Evolutionary conservation across 306 rosid genomes (phyloP).

Genomic region (Prunus mira): DNA sequence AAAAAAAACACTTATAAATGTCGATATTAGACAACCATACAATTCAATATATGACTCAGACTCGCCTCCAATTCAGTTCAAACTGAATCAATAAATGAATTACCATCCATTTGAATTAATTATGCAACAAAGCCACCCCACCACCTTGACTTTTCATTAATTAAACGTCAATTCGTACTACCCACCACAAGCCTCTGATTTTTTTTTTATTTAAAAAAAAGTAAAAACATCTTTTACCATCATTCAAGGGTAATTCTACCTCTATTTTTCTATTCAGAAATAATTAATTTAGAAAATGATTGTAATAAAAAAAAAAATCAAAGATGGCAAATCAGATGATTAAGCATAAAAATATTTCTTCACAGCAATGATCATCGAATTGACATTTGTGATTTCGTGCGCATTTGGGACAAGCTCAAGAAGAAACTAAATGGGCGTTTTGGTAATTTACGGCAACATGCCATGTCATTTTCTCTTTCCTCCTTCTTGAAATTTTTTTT

Average conservation of each 20-base stretch:
- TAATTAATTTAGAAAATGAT: background rate
- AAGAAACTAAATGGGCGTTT: background rate
- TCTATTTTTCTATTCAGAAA: background rate
- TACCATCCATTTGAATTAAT: background rate
- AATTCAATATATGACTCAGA: no score
- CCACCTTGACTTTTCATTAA: background rate
- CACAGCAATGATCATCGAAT: background rate
- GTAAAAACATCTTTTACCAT: background rate
- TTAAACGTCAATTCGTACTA: background rate
- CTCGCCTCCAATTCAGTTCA: no score
- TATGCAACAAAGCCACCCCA: background rate
- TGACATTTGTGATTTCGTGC: background rate
- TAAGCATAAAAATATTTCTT: no score
- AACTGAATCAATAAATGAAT: background rate
- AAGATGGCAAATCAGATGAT: background rate
- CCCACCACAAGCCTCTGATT: no score
- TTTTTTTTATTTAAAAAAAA: background rate
- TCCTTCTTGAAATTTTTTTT: background rate
- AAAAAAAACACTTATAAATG: no score
- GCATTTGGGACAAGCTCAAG: no score
- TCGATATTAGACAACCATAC: no score
- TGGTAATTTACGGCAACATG: background rate
- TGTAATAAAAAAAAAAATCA: background rate
- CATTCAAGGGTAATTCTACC: background rate
- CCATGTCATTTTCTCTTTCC: background rate